phyloP scores from a whole-genome alignment of 768 basidiomycete genomes.

The Mycena sanguinolenta region DNA sequence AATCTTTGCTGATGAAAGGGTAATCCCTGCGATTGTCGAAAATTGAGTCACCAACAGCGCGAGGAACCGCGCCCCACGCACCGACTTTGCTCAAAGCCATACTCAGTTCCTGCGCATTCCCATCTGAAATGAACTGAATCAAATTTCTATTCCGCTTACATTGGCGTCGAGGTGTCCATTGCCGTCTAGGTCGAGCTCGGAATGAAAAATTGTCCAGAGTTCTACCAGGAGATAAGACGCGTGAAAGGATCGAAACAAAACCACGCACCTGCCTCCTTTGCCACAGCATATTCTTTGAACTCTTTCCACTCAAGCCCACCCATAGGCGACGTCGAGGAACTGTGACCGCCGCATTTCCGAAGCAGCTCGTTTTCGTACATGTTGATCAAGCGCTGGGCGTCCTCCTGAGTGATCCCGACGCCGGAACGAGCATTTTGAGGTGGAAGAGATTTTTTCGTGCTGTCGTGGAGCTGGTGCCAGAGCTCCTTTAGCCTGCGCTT shows the following conservation, averaged over 20 bases:
- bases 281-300: constrained; percentile 81
- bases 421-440: constrained; percentile 6
- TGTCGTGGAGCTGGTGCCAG: constrained; percentile 66
- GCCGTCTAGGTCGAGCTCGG: constrained; percentile 90
- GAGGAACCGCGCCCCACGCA: constrained; percentile 8
- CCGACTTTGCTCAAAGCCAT: constrained; percentile 52
- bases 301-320: constrained; percentile 74
- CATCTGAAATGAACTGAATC: background rate
- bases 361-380: constrained; percentile 87
- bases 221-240: constrained; percentile 60
- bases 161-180: constrained; percentile 83
- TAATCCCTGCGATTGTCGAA: constrained; percentile 86
- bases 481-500: constrained; percentile 72
- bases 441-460: constrained; percentile 26
- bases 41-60: background rate
- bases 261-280: constrained; percentile 83
- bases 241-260: constrained; percentile 18
- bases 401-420: constrained; percentile 64
- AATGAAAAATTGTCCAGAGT: constrained; percentile 91
- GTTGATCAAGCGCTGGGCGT: constrained; percentile 72
- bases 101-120: background rate
- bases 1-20: constrained; percentile 75
- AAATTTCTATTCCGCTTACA: background rate
- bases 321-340: constrained; percentile 54
- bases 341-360: constrained; percentile 62